Base-by-base conservation (phyloP, 208 protist genomes). In the Crithidia bombi region DNA sequence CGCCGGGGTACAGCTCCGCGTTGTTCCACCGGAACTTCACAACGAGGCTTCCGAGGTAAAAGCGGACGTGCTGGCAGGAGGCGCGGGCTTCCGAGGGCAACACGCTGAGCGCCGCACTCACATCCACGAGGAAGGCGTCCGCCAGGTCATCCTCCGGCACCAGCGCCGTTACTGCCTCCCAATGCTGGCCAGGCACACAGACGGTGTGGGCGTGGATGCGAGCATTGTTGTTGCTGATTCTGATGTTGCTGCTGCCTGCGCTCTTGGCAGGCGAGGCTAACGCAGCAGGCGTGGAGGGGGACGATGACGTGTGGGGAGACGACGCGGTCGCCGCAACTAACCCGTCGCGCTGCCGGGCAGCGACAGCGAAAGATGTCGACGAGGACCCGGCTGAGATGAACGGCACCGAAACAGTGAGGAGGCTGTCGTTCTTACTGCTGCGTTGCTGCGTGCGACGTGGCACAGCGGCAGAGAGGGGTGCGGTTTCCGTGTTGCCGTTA, bases 21-120 rank as follows among this genome's bases (percentile, higher is more conserved):
- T 71, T 67, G 57, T 64, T 62, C 71, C 71, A 77, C 6, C 56
- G 21, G 19, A 77, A 77, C 47, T 55, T 41, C 39, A 71, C 65
- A 11, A 71, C 64, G 30, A 71, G 64, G 33, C 64, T 61, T 30
- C 56, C 65, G 17, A 33, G 43, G 23, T 61, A 71, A 46, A 77
- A 61, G 46, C 38, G 49, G 15, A 69, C 19, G 26, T 41, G 63
- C 56, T 77, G 63, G 23, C 71, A 77, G 30, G 71, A 25, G 25
- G 56, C 64, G 5, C 71, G 71, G 11, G 71, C 63, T 50, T 77
- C 64, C 10, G 63, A 71, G 11, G 71, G 71, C 57, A 77, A 49
- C 46, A 77, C 63, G 2, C 62, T 38, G 30, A 71, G 55, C 4
- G 71, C 71, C 4, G 38, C 5, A 2, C 46, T 43, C 2, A 65